Evolutionary conservation across 2,329 filamentous ascomycete species (phyloP).

Genomic region (Calonectria montana): DNA sequence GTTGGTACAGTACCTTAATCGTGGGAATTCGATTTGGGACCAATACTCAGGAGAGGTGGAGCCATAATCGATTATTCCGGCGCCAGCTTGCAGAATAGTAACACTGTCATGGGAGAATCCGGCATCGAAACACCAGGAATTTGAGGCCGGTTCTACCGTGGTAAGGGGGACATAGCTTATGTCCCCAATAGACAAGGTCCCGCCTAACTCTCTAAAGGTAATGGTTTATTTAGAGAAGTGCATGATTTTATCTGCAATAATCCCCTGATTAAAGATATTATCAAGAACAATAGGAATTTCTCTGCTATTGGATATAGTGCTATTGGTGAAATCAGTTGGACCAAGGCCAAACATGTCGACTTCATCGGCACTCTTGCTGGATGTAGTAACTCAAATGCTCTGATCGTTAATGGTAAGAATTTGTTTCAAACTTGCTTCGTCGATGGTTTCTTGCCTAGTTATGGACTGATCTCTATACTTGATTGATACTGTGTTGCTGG

Average conservation of each 20-base stretch:
- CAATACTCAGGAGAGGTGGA: no score
- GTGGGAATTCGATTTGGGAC: no score
- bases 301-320: not conserved
- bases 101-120: not conserved
- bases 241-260: not conserved
- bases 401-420: not conserved
- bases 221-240: not conserved
- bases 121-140: not conserved
- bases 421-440: not conserved
- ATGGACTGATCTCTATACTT: not conserved
- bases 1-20: no score
- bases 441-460: not conserved
- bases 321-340: not conserved
- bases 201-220: not conserved
- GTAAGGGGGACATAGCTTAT: not conserved
- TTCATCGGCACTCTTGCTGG: not conserved
- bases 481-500: not conserved
- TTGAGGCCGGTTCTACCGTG: not conserved
- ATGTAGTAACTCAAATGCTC: not conserved
- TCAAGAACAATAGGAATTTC: not conserved
- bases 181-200: not conserved
- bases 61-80: not conserved
- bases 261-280: not conserved
- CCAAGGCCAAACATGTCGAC: not conserved
- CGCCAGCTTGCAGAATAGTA: not conserved